Evolutionary conservation across 495 filamentous ascomycete species (phyloP).

Genomic region (Talaromyces trachyspermus): DNA sequence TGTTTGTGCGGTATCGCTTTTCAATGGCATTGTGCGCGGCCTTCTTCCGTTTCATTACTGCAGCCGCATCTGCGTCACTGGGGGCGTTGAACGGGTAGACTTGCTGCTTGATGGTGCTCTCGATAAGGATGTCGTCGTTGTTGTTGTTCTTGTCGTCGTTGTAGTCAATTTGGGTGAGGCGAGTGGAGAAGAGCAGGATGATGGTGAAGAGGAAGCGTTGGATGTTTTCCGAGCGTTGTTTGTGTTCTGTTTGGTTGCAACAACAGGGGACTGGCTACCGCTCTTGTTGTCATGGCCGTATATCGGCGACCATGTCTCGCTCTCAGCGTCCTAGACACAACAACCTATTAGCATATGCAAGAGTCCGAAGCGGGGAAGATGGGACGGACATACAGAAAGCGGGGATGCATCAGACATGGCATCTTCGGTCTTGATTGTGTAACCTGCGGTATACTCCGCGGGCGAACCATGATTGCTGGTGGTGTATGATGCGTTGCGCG

Average conservation of each 20-base stretch:
- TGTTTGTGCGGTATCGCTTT: conserved; percentile 46
- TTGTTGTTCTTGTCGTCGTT: too few species aligned
- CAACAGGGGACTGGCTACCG: neutral
- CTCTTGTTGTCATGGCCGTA: neutral
- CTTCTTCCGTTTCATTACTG: conserved; percentile 24
- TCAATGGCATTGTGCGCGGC: conserved; percentile 49
- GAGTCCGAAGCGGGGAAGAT: neutral
- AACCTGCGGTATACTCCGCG: conserved; percentile 3
- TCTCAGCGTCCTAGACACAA: conserved; percentile 1
- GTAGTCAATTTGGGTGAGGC: conserved; percentile 5
- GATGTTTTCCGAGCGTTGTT: neutral
- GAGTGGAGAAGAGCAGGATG: conserved; percentile 4
- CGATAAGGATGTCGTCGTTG: too few species aligned
- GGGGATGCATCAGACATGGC: conserved; percentile 1
- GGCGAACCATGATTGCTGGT: neutral
- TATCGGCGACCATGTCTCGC: conserved; percentile 4
- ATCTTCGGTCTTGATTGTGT: conserved; percentile 4
- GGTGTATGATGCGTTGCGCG: neutral
- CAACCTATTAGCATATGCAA: too few species aligned
- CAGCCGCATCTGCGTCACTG: neutral
- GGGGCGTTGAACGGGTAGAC: neutral
- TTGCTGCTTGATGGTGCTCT: neutral
- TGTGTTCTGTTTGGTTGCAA: neutral
- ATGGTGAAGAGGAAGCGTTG: conserved; percentile 3
- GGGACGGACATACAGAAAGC: neutral